These are phyloP conservation scores for Azolla pinnata DNA, from an alignment of 75 land plant species.

Conservation along the genomic window DNA sequence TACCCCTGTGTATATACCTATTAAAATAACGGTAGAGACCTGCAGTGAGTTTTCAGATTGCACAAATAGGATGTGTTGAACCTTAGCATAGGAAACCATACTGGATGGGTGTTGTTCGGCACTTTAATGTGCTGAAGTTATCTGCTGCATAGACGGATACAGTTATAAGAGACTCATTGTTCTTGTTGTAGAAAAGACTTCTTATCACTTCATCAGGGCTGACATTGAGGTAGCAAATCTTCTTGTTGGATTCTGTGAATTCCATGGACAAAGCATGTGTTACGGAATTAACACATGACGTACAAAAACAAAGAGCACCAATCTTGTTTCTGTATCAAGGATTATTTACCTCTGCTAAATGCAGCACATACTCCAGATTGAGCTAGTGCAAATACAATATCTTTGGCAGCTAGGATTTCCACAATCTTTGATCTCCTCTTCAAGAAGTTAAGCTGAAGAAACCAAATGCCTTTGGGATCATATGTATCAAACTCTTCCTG, in stretches of 20 bases:
- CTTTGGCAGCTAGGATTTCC: conserved; percentile 89
- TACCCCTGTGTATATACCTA: conserved; percentile 81
- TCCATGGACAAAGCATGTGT: not conserved
- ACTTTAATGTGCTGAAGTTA: conserved; percentile 87
- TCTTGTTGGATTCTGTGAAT: conserved; percentile 63
- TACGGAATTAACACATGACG: not conserved
- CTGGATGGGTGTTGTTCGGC: conserved; percentile 93
- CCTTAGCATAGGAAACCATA: too few species aligned
- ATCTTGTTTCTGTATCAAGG: not conserved
- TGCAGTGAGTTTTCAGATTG: too few species aligned
- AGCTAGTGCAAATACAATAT: conserved; percentile 81
- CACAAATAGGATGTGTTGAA: too few species aligned
- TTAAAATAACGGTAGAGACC: not conserved
- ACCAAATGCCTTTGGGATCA: conserved; percentile 72
- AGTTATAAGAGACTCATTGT: conserved; percentile 97
- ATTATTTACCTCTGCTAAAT: conserved; percentile 54
- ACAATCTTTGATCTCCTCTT: conserved; percentile 74
- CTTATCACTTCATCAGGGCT: conserved; percentile 92
- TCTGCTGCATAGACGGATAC: conserved; percentile 98
- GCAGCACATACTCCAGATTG: conserved; percentile 97
- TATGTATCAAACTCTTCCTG: conserved; percentile 96
- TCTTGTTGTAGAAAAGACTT: conserved; percentile 91
- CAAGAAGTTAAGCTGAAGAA: conserved; percentile 54
- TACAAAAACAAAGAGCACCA: not conserved
- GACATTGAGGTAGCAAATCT: conserved; percentile 88